Base-by-base conservation (phyloP, 2,329 filamentous ascomycete species). In the Pseudopyrenochaeta lycopersici region DNA sequence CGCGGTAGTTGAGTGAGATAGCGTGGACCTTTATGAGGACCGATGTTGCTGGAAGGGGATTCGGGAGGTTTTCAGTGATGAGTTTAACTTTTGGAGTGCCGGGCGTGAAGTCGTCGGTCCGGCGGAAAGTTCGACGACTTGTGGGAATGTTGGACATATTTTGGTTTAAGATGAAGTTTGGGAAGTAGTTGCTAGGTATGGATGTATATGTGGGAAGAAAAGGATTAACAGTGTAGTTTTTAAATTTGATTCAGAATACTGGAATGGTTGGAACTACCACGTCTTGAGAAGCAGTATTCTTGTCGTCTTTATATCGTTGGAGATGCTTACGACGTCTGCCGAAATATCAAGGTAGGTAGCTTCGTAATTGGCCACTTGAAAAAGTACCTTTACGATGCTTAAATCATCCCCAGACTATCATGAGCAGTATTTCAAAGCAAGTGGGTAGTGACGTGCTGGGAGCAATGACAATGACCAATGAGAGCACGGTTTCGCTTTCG, bases 1-100 rank as follows among this genome's bases (percentile, higher is more conserved):
- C 62, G 23, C 62, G 45, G 49, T 49, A 64, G 45, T 66, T 63
- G 27, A 62, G 58, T 12, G 60, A 52, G 17, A 63, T 54, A 15
- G 62, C 58, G 45, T 49, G 58, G 29, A 62, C 47, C 29, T 46
- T 47, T 32, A 60, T 51, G 14, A 63, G 49, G 17, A 62, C 52
- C 11, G 47, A 47, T 9, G 55, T 54, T 27, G 47, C n/a, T 11
- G 45, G 32, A 1, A 58, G 51, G 2, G 47, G 29, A 1, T 23
- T n/a, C 1, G 47, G 46, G 11, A 58, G 40, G 17, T 29, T 15
- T 49, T 54, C 47, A 15, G 36, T 51, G 12, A 43, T 15, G 20
- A 58, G 29, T 20, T 43, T 49, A 1, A 54, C 40, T 20, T 49
- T 54, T 1, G 48, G 47, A 3, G 55, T 20, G 11, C 43, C 43